Percentiles rank a stretch among this genome's conserved stretches.
These are phyloP conservation scores for Penicillium sp. DNA, from an alignment of 2,329 filamentous ascomycete genomes.

Conservation along the genomic window DNA sequence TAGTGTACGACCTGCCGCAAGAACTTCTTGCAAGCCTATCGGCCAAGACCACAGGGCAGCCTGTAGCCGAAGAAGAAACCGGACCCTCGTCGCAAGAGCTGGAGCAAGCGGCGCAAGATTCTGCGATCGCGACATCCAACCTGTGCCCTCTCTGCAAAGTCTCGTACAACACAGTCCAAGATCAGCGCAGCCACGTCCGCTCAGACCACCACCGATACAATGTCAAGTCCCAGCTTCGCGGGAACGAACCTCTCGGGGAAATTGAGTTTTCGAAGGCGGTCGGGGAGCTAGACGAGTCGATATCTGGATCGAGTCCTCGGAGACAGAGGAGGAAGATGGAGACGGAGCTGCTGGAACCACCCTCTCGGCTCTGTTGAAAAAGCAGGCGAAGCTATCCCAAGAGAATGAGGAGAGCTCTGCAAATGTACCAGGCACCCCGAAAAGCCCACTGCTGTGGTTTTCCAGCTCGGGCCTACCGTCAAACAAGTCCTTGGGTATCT, in stretches of 20 bases:
- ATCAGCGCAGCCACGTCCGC: constrained; percentile 82
- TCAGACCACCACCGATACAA: constrained; percentile 96
- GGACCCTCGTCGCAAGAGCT: constrained; percentile 24
- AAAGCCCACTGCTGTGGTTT: constrained; percentile 83
- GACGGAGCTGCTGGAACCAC: constrained; percentile 51
- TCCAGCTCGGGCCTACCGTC: constrained; percentile 71
- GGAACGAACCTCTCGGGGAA: constrained; percentile 71
- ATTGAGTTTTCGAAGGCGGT: constrained; percentile 83
- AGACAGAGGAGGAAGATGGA: constrained; percentile 66
- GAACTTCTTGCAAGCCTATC: constrained; percentile 71
- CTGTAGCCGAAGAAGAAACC: constrained; percentile 27
- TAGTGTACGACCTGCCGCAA: constrained; percentile 80
- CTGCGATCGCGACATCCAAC: constrained; percentile 58
- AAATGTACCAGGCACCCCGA: constrained; percentile 60
- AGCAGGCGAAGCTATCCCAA: constrained; percentile 71
- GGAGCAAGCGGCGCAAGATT: constrained; percentile 41
- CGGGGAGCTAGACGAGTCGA: constrained; percentile 87
- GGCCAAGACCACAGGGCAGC: constrained; percentile 53
- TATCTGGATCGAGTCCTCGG: constrained; percentile 73
- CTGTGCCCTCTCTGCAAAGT: constrained; percentile 80
- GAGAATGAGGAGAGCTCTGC: constrained; percentile 49
- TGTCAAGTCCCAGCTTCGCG: constrained; percentile 84
- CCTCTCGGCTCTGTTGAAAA: constrained; percentile 76
- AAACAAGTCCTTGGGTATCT: constrained; percentile 82
- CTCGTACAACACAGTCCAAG: constrained; percentile 69